Evolutionary conservation across 2,329 filamentous ascomycete genomes (phyloP), one percentile per base, ranked within the genome.

Genomic region (Aspergillus caelatus): DNA sequence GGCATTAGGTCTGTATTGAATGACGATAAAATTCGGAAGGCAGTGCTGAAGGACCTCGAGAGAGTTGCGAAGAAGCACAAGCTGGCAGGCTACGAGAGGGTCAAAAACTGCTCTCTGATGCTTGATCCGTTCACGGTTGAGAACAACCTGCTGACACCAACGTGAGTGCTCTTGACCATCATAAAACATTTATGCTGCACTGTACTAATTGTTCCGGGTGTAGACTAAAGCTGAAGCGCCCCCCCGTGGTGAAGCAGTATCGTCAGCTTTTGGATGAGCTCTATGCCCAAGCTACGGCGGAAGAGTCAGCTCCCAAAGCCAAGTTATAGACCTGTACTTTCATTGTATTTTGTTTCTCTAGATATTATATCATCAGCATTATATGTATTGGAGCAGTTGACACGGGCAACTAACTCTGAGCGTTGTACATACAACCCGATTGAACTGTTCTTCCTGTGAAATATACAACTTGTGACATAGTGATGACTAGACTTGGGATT

Each of bases 71-170:
- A 86, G 81, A 90, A 89, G 80, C 88, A 91, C 78, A 96, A 95
- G 81, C 94, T 99, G 78, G 95, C 96, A 75, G 92, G 89, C 69
- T 98, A 91, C 71, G 95, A 99, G 84, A 88, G 88, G 67, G 89
- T 98, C 54, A 87, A 86, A 76, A 91, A 89, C 70, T 85, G 90
- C 62, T 80, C 90, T 66, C 80, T 99, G 69, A 89, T 91, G 71
- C 71, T 97, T 16, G 95, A 99, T 64, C 95, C 95, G 1, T 98
- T 99, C 72, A 92, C 89, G 1, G 89, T 98, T 68, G 94, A 97
- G 57, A 99, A 99, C 75, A 91, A 96, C 79, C 84, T 97, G 57
- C 81, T 83, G 68, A 83, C 81, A 9, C 81, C 81, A 12, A 83
- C 81, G 77, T 82, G 72, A 73, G 80, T 80, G n/a, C 21, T 57